Base-by-base conservation (phyloP, 2,329 filamentous ascomycete genomes). In the Tolypocladium pustulatum region DNA sequence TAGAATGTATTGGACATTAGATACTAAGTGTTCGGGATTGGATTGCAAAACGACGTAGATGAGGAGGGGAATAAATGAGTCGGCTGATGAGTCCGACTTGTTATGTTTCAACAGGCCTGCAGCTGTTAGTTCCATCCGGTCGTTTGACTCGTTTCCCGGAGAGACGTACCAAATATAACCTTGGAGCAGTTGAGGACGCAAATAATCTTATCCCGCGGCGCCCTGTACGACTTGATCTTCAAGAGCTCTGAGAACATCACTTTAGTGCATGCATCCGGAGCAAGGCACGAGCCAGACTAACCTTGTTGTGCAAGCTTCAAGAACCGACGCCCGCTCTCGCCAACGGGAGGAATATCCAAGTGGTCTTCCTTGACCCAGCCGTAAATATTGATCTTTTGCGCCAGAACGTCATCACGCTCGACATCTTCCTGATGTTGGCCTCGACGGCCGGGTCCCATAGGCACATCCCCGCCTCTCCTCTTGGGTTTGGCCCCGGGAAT, bases 181-280 rank as follows among this genome's bases (percentile, higher is more conserved):
- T 99, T 99, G 83, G 94, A 99, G 76, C 92, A 97, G 74, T 99
- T 99, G 58, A 99, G 77, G 53, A 97, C 91, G 72, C 94, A 99
- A 55, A 99, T 97, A 58, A 99, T 94, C 74, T 99, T 99, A 77
- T 99, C 94, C 66, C 94, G 81, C 4, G 94, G 94, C n/a, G 94
- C 94, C 65, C 95, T 85, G 70, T 99, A 99, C 10, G 90, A 94
- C 68, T 93, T 96, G 68, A 99, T 97, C 72, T 99, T 99, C 41
- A 96, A 76, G 17, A 99, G 79, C 73, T 99, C 94, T 91, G 69
- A 22, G n/a, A 37, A 68, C 62, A 22, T 57, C n/a, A 58, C 59
- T 67, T 57, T 57, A 67, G 61, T 20, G 12, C 22, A 34, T 56
- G 32, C 20, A 51, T 36, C 13, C 30, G 22, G 25, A 20, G 1